Evolutionary conservation across 1,139 yeast genomes (phyloP).

Genomic region (Starmera stellimalicola): DNA sequence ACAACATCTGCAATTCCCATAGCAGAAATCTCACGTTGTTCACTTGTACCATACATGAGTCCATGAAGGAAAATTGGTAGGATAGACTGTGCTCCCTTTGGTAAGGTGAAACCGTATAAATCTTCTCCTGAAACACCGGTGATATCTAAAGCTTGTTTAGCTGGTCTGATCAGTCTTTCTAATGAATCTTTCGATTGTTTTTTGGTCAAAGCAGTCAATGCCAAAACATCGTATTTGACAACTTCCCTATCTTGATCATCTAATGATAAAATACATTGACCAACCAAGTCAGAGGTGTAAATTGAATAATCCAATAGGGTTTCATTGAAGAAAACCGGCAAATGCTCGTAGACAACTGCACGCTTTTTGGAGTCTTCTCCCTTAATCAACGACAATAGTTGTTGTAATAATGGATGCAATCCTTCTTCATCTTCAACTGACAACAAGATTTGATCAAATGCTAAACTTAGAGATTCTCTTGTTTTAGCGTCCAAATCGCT

Average conservation of each 20-base stretch:
- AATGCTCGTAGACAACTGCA: slow-evolving; percentile 55
- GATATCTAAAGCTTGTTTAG: slow-evolving; percentile 60
- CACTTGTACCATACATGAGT: slow-evolving; percentile 83
- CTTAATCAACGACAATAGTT: slow-evolving; percentile 65
- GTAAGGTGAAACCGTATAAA: slow-evolving; percentile 62
- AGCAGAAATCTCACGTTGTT: slow-evolving; percentile 81
- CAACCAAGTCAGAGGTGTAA: slow-evolving; percentile 69
- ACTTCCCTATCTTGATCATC: slow-evolving; percentile 61
- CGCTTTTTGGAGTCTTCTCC: slow-evolving; percentile 65
- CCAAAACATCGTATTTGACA: slow-evolving; percentile 60
- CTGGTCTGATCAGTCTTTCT: slow-evolving; percentile 70
- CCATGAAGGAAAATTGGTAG: slow-evolving; percentile 93
- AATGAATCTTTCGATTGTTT: slow-evolving; percentile 66
- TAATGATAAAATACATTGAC: slow-evolving; percentile 60
- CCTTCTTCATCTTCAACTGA: slow-evolving; percentile 78
- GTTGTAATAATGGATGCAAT: slow-evolving; percentile 76
- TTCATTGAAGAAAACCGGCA: slow-evolving; percentile 60
- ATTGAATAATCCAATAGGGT: slow-evolving; percentile 63
- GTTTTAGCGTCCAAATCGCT: slow-evolving; percentile 27
- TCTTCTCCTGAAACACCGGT: slow-evolving; percentile 61
- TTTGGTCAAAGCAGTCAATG: slow-evolving; percentile 58
- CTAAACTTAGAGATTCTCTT: slow-evolving; percentile 33
- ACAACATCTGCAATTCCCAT: slow-evolving; percentile 83
- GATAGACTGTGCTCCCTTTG: slow-evolving; percentile 82
- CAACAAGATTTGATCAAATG: slow-evolving; percentile 60